A percentile compares a stretch with the other conserved stretches of the same genome.
Evolutionary conservation across 768 basidiomycete species (phyloP).

Genomic region (Sistotremastrum suecicum): DNA sequence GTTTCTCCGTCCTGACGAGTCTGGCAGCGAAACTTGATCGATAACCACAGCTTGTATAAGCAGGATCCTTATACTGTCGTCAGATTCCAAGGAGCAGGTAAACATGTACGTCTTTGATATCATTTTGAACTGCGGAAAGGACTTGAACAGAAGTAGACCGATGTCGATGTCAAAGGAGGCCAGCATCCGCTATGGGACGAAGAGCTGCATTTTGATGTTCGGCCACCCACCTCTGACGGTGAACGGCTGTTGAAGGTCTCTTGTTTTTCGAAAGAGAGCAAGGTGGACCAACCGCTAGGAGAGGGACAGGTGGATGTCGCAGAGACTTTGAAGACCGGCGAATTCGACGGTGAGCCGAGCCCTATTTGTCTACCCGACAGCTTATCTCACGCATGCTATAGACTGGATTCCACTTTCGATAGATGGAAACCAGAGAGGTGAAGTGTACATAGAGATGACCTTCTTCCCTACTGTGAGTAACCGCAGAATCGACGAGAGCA

Average conservation of each 20-base stretch:
- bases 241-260: conserved; percentile 53
- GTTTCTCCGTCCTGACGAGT: not conserved
- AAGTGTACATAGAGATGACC: conserved; percentile 88
- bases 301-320: conserved; percentile 62
- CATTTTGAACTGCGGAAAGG: too few relatives aligned
- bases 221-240: conserved; percentile 39
- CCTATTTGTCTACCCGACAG: not conserved
- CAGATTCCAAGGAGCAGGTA: conserved; percentile 35
- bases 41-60: conserved; percentile 79
- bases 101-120: too few relatives aligned
- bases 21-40: conserved; percentile 46
- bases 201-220: conserved; percentile 66
- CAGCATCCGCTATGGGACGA: conserved; percentile 92
- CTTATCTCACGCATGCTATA: conserved; percentile 12
- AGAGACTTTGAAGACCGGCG: conserved; percentile 69
- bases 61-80: conserved; percentile 77
- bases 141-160: conserved; percentile 38
- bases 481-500: conserved; percentile 4
- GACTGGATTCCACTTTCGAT: conserved; percentile 56
- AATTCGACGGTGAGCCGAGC: conserved; percentile 68
- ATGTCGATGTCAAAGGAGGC: conserved; percentile 71
- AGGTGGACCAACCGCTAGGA: conserved; percentile 63
- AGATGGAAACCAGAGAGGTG: conserved; percentile 58
- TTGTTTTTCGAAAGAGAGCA: conserved; percentile 70
- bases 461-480: conserved; percentile 51